phyloP scores from a whole-genome alignment of 2,329 filamentous ascomycete genomes.

The Stromatinia cepivora region DNA sequence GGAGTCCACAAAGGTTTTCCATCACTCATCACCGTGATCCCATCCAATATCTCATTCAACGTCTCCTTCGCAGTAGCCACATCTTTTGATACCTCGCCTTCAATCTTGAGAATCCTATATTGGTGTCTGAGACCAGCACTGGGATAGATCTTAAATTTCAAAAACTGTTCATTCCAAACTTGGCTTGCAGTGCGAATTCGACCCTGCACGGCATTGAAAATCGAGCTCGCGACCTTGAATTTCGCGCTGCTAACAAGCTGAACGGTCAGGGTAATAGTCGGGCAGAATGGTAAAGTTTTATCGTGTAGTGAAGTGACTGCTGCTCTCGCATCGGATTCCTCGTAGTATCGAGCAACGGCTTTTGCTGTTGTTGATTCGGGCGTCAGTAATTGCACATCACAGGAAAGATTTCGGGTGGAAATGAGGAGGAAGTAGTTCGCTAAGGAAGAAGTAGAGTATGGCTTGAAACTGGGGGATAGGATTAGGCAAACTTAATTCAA shows the following conservation, averaged over 20 bases:
- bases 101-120: slow-evolving; percentile 44
- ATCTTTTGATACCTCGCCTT: slow-evolving; percentile 40
- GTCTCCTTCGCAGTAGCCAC: slow-evolving; percentile 42
- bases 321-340: slow-evolving; percentile 43
- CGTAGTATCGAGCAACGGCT: slow-evolving; percentile 44
- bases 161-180: slow-evolving; percentile 41
- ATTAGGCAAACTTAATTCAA: neutral
- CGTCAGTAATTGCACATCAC: neutral
- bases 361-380: slow-evolving; percentile 34
- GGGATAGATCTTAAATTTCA: slow-evolving; percentile 39
- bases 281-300: slow-evolving; percentile 39
- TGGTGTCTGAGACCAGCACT: slow-evolving; percentile 30
- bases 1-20: slow-evolving; percentile 42
- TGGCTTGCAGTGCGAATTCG: slow-evolving; percentile 36
- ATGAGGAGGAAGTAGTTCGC: too few relatives aligned
- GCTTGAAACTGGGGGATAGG: too few relatives aligned
- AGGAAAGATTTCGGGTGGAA: neutral
- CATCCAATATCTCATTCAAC: slow-evolving; percentile 42
- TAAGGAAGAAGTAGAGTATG: too few relatives aligned
- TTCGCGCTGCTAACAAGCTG: slow-evolving; percentile 43
- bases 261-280: slow-evolving; percentile 42
- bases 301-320: slow-evolving; percentile 41
- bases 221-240: slow-evolving; percentile 43
- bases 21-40: slow-evolving; percentile 37
- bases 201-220: slow-evolving; percentile 41